Base-by-base conservation (phyloP, 2,329 filamentous ascomycete species). In the Stagonosporopsis chrysanthemi region DNA sequence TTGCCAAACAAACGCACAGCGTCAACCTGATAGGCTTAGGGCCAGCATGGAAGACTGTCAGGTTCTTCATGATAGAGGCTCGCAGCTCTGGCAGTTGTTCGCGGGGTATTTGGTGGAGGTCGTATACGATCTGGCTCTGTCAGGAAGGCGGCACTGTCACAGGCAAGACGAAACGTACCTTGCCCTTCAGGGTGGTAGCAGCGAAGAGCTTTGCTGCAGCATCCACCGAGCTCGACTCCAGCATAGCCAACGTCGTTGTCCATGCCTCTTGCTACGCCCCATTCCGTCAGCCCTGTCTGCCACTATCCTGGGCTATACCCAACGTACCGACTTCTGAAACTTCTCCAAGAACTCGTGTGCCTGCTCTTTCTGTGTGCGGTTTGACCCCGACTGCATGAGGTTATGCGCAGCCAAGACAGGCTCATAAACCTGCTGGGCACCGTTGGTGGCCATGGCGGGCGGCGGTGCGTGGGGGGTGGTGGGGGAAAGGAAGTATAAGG, bases 311-410 rank as follows among this genome's bases (percentile, higher is more conserved):
- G 39, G 33, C 50, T 39, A 15, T 24, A 31, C 50, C 49, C 49
- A 59, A 85, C 89, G 67, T 79, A 97, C 94, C 77, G 95, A 98
- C 86, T 99, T 99, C 85, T 99, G 95, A 79, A 98, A 99, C 69
- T 87, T 88, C 79, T 96, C 91, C 59, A 99, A 84, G 76, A 89
- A 99, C 75, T 94, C 88, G 75, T 97, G 93, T 58, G 92, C 93
- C 77, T 92, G 90, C 76, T 90, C 89, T 82, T 98, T 98, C 74
- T 90, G 87, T 65, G 89, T 85, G 72, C 90, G 86, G 73, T 94
- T 88, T 66, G 88, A 90, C 79, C 89, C 90, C 75, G 92, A 84
- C 73, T 87, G 89, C 93, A 99, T 97, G 63, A 93, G 95, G 74
- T 88, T 86, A 79, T 98, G 88, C 62, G 94, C 95, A 67, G 90